Percentiles rank a stretch among this genome's conserved stretches.
Conservation (phyloP, 192 early-diverging fungal species). For the Coemansia erecta region DNA sequence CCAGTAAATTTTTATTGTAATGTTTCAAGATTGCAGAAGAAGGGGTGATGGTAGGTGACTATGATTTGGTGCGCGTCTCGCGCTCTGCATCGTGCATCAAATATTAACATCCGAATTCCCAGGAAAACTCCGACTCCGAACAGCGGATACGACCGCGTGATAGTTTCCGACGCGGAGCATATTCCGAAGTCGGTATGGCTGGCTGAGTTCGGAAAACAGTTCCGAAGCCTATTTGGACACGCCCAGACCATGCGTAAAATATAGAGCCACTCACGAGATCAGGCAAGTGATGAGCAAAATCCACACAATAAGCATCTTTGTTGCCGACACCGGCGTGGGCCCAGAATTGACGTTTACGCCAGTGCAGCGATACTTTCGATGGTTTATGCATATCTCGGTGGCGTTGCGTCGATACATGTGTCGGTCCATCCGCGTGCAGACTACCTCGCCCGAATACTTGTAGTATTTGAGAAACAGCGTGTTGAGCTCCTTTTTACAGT, state of each 20-base stretch:
- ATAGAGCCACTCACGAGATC: background rate
- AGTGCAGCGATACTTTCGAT: slow-evolving; percentile 19
- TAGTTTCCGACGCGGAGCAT: too few relatives aligned
- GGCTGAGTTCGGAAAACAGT: too few relatives aligned
- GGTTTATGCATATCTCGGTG: slow-evolving; percentile 17
- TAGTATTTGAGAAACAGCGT: slow-evolving; percentile 31
- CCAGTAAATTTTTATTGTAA: too few relatives aligned
- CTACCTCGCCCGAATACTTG: slow-evolving; percentile 2
- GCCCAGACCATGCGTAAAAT: background rate
- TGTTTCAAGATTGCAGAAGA: too few relatives aligned
- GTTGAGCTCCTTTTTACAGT: slow-evolving; percentile 32
- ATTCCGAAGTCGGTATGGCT: too few relatives aligned
- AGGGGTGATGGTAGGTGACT: too few relatives aligned
- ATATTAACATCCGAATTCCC: too few relatives aligned
- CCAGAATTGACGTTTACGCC: slow-evolving; percentile 15
- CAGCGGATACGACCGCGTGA: too few relatives aligned
- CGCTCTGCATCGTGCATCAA: too few relatives aligned
- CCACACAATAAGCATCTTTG: slow-evolving; percentile 11
- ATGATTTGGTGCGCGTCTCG: too few relatives aligned
- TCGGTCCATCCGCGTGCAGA: slow-evolving; percentile 30
- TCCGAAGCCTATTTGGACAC: too few relatives aligned
- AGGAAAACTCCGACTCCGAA: too few relatives aligned
- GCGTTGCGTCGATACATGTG: slow-evolving; percentile 16
- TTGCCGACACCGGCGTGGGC: background rate
- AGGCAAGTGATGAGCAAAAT: slow-evolving; percentile 13